Evolutionary conservation across 306 rosid genomes (phyloP), one percentile per base, ranked within the genome.

Genomic region (Sophora flavescens): DNA sequence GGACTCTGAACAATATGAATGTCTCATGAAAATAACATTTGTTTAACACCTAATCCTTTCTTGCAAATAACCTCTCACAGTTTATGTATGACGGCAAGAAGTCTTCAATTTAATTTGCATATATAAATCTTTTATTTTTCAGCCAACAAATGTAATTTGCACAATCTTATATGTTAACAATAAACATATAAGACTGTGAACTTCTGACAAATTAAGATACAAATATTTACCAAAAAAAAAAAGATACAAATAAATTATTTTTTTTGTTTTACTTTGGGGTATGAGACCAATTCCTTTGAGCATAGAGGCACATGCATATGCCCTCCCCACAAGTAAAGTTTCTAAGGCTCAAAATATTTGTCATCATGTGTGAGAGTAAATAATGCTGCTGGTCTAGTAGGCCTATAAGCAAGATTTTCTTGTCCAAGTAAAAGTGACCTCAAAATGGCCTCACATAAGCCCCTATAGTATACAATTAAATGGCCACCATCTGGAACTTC

Each of bases 401-500:
- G 89, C 75, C 54, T 85, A 78, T 83, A 86, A n/a, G 71, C 78
- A 60, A 68, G 72, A 76, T 85, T 79, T 68, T 94, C 90, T 81
- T 94, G 93, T 72, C 96, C 94, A 70, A 91, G 93, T 87, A 94
- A 78, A 75, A 94, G 97, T 41, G 98, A 84, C 65, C 82, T 91
- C 50, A 94, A 75, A 85, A 94, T 89, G 62, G 89, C 88, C 69
- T 94, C 98, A 56, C 92, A 91, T 48, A 94, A 78, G 63, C 98
- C 97, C 58, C 67, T 68, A 59, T 91, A 91, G 70, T 94, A 91
- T 38, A 94, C 77, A 77, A 94, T 85, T 80, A 94, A 82, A 81
- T 94, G 98, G 2, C 98, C 98, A 30, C 98, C 98, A 75, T 94
- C 91, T 13, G 87, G 87, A 73, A 94, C 95, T 86, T 94, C 98